Conservation (phyloP, 805 yeast species). For the Phaffomyces antillensis region DNA sequence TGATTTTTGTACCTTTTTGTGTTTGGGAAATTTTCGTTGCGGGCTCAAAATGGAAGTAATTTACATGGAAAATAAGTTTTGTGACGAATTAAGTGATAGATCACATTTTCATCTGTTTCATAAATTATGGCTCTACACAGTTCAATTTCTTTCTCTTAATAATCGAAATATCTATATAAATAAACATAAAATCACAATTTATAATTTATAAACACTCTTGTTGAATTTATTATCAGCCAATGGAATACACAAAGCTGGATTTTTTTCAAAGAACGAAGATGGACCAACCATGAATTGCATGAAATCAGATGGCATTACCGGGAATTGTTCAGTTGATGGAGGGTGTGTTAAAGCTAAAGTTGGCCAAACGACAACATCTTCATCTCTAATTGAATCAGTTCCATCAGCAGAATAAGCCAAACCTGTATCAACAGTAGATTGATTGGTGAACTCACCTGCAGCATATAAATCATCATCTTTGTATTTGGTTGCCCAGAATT, state of each 20-base stretch:
- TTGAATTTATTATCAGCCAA: conserved; percentile 61
- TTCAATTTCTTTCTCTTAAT: too few species aligned
- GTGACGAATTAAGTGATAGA: too few species aligned
- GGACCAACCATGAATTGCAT: conserved; percentile 64
- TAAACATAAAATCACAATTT: too few species aligned
- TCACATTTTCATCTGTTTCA: too few species aligned
- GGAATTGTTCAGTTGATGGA: conserved; percentile 82
- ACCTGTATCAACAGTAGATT: conserved; percentile 65
- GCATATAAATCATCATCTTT: conserved; percentile 66
- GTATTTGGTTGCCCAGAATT: conserved; percentile 77
- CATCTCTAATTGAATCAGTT: conserved; percentile 33
- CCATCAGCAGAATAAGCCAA: conserved; percentile 58
- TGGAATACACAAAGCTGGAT: conserved; percentile 76
- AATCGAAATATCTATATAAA: too few species aligned
- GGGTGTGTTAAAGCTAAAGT: conserved; percentile 77
- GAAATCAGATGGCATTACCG: conserved; percentile 83
- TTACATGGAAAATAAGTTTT: too few species aligned
- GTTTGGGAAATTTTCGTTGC: background rate
- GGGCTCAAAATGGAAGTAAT: background rate
- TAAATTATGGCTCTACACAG: too few species aligned
- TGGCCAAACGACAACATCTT: conserved; percentile 72
- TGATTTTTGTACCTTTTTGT: background rate
- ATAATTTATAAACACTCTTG: conserved; percentile 9
- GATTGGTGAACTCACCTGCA: conserved; percentile 84
- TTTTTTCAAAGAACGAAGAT: conserved; percentile 65